Percentiles rank a stretch among this genome's conserved stretches.
phyloP scores from a whole-genome alignment of 2,329 filamentous ascomycete genomes.

The Balansia obtecta region DNA sequence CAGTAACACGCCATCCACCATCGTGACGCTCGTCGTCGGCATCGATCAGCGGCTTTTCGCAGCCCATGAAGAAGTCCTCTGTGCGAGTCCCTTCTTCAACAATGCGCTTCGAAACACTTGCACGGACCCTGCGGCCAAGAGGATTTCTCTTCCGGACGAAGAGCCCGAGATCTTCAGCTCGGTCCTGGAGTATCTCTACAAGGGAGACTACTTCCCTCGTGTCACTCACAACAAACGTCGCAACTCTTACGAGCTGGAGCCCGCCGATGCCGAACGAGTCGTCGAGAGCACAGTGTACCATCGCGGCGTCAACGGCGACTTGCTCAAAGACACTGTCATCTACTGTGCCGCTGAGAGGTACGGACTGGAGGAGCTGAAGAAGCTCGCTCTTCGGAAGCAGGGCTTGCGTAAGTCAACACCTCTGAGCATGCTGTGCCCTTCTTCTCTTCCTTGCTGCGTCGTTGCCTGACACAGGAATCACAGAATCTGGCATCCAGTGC shows the following conservation, averaged over 20 bases:
- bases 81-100: slow-evolving; percentile 64
- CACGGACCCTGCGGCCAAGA: slow-evolving; percentile 37
- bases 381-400: slow-evolving; percentile 76
- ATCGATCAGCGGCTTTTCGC: slow-evolving; percentile 77
- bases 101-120: slow-evolving; percentile 23
- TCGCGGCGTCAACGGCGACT: slow-evolving; percentile 47
- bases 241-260: slow-evolving; percentile 74
- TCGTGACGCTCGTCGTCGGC: slow-evolving; percentile 74
- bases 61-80: slow-evolving; percentile 77
- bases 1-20: slow-evolving; percentile 40
- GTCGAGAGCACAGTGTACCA: slow-evolving; percentile 59
- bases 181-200: slow-evolving; percentile 84
- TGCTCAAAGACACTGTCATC: slow-evolving; percentile 81
- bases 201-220: slow-evolving; percentile 83
- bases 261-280: slow-evolving; percentile 32
- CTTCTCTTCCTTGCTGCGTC: background rate
- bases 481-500: slow-evolving; percentile 67
- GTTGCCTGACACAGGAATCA: slow-evolving; percentile 3
- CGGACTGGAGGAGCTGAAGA: slow-evolving; percentile 71
- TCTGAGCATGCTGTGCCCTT: background rate
- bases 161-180: slow-evolving; percentile 85
- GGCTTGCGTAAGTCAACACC: slow-evolving; percentile 52
- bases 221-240: slow-evolving; percentile 71
- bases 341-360: slow-evolving; percentile 85
- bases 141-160: slow-evolving; percentile 71